Base-by-base conservation (phyloP, 1,284 basidiomycete genomes). In the Leccinum pachyderme region DNA sequence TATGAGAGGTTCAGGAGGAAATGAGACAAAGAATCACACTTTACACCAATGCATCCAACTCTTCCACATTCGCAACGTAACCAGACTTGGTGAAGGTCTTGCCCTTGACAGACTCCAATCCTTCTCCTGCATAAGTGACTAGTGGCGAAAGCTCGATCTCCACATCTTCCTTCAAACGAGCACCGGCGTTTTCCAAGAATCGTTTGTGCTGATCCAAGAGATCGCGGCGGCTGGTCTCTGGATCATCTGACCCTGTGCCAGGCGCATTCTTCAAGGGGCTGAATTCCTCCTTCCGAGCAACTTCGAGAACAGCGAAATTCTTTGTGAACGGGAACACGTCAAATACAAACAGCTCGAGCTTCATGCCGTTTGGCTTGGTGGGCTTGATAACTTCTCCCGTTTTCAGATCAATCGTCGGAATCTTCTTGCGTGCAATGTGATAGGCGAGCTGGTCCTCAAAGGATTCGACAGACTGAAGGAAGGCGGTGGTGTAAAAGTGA, bases 391-490 rank as follows among this genome's bases (percentile, higher is more conserved):
- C 47, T 57, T 79, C 73, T 33, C 89, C 92, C 5, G 81, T 81
- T 47, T 79, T 71, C 48, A 91, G 67, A 68, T 93, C 86, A 60
- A 96, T 77, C 62, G 89, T 83, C 15, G 94, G 82, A 64, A 99
- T 99, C 82, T 99, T 99, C 77, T 99, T 99, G 66, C 91, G 86
- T 32, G 97, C 97, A 69, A 99, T 94, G 78, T 99, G 97, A 83
- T 92, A 98, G 25, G 95, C 89, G 75, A 99, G 91, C 62, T 93
- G 79, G 45, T 83, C 78, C 73, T 98, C 96, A 71, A 98, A 95
- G 2, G 81, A 77, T 63, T 91, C 86, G 57, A 96, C 87, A 32
- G 77, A 73, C 58, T 90, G 82, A 56, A 99, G 82, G 79, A 94
- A 99, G 22, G 80, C 74, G 45, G 88, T 88, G 45, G 95, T 96